A percentile compares a stretch with the other conserved stretches of the same genome.
phyloP scores from a whole-genome alignment of 768 basidiomycete species.

The Xerocomus spinulosus region DNA sequence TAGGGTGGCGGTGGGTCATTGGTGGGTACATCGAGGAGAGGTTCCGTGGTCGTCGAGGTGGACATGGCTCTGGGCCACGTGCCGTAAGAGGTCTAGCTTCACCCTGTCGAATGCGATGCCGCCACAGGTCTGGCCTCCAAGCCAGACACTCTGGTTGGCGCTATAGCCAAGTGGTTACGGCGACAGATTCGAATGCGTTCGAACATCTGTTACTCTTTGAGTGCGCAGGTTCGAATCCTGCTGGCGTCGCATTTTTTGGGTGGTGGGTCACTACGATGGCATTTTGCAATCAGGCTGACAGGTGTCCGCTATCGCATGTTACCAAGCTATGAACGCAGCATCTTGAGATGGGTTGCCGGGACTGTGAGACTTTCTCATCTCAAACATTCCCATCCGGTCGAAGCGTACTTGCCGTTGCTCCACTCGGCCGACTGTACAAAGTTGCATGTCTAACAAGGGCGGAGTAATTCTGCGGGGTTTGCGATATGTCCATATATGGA shows the following conservation, averaged over 20 bases:
- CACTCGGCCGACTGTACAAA: neutral
- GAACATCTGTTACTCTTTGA: slow-evolving; percentile 58
- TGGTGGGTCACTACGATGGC: too few relatives aligned
- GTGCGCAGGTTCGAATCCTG: slow-evolving; percentile 69
- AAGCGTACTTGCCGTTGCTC: too few relatives aligned
- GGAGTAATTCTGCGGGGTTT: slow-evolving; percentile 12
- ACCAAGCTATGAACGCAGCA: too few relatives aligned
- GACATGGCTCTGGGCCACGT: slow-evolving; percentile 6
- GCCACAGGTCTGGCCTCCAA: too few relatives aligned
- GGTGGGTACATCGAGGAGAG: slow-evolving; percentile 5
- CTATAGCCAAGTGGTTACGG: slow-evolving; percentile 79
- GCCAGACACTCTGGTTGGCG: too few relatives aligned
- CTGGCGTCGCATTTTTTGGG: slow-evolving; percentile 47
- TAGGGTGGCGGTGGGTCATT: slow-evolving; percentile 72
- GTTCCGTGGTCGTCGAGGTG: slow-evolving; percentile 4
- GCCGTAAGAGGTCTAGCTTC: too few relatives aligned
- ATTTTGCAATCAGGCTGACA: slow-evolving; percentile 1
- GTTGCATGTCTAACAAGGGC: neutral
- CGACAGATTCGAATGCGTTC: slow-evolving; percentile 58
- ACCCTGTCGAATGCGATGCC: too few relatives aligned
- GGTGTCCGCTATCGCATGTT: too few relatives aligned
- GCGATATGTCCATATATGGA: slow-evolving; percentile 11
- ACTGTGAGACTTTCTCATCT: too few relatives aligned
- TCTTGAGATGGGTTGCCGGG: neutral
- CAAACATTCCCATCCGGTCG: slow-evolving; percentile 1